Base-by-base conservation (phyloP, 2,329 filamentous ascomycete species). In the Trichoderma citrinoviride region DNA sequence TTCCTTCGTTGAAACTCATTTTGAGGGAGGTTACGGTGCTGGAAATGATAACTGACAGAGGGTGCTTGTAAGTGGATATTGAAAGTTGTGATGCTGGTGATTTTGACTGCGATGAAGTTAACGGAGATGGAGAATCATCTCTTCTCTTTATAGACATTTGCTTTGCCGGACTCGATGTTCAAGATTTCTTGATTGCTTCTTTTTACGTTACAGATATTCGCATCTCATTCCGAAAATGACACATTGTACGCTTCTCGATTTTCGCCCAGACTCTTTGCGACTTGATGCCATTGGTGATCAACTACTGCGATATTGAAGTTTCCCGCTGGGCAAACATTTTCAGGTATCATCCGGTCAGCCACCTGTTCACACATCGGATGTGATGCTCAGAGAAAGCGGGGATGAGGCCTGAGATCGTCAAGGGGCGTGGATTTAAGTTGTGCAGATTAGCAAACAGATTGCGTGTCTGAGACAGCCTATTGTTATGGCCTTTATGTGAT, bases 1-100 rank as follows among this genome's bases (percentile, higher is more conserved):
- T 63, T 55, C 60, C 60, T 5, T 54, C 41, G n/a, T 2, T 6
- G 10, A 63, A 33, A 54, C 40, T 40, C 60, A 63, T 63, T n/a
- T 63, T 63, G 50, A 52, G 27, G 3, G 29, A 50, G 33, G 23
- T 5, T 14, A 17, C 27, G 17, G 1, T 61, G 41, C 7, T 29
- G 41, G 46, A 15, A 27, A 27, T 46, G 41, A 21, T 25, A 10
- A 47, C n/a, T 29, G 27, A 29, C 14, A 12, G 3, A 25, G 15
- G 7, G 3, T 23, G n/a, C 17, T 29, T 43, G 15, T 61, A 23
- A 21, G 21, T 40, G 23, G 2, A 12, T 17, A 4, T 52, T 27
- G 17, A 21, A 12, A 10, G 15, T 4, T 40, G 37, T 17, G 40
- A 44, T 21, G 6, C 19, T 25, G 23, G 33, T 41, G 50, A 54